These are phyloP conservation scores for Fraxinus xanthoxyloides DNA, from an alignment of 305 asterid species.

Conservation along the genomic window DNA sequence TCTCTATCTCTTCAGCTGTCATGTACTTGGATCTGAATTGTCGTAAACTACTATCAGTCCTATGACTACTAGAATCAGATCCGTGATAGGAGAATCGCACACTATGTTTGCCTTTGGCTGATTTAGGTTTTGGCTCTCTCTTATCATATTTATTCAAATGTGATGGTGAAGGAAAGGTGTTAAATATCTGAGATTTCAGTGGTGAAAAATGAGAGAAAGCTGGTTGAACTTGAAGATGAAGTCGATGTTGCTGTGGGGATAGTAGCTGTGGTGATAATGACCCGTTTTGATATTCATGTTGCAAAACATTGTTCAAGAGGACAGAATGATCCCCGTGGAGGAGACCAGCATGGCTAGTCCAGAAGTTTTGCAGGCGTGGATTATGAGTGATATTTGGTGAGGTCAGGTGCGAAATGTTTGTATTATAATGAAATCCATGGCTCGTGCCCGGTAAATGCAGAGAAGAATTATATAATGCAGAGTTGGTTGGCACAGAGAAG, in stretches of 20 bases:
- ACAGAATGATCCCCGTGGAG: constrained; percentile 57
- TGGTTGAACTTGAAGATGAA: constrained; percentile 37
- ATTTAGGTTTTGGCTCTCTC: constrained; percentile 39
- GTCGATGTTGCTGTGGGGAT: constrained; percentile 35
- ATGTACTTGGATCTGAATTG: constrained; percentile 55
- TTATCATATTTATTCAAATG: constrained; percentile 32
- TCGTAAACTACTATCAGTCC: constrained; percentile 32
- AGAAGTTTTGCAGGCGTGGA: constrained; percentile 55
- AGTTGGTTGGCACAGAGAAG: constrained; percentile 45
- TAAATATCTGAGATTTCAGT: constrained; percentile 33
- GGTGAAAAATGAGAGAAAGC: constrained; percentile 40
- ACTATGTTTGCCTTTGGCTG: constrained; percentile 36
- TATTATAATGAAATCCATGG: constrained; percentile 46
- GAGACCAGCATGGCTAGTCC: constrained; percentile 56
- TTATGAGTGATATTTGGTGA: constrained; percentile 44
- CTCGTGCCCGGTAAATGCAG: constrained; percentile 50
- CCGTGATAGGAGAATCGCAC: constrained; percentile 41
- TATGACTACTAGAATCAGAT: constrained; percentile 39
- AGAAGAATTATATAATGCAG: constrained; percentile 44
- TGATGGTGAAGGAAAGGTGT: constrained; percentile 45
- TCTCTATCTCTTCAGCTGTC: constrained; percentile 57
- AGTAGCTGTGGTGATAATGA: constrained; percentile 45
- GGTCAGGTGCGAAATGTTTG: constrained; percentile 45
- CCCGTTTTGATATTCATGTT: constrained; percentile 41
- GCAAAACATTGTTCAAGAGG: constrained; percentile 31